Base-by-base conservation (phyloP, 1,139 yeast genomes). In the Blastobotrys persicus region DNA sequence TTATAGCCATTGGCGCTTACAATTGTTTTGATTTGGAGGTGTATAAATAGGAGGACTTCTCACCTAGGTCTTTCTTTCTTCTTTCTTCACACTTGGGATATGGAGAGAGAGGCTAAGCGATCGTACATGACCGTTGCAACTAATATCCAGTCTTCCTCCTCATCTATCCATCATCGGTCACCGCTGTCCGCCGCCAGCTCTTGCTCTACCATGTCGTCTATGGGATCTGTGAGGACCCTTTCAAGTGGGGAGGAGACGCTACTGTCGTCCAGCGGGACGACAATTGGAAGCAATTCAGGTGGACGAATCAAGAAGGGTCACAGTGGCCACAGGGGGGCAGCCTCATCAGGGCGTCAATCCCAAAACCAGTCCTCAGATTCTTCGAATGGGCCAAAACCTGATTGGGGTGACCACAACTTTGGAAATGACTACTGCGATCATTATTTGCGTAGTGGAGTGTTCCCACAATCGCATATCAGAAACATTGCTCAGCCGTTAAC, bases 361-460 rank as follows among this genome's bases (percentile, higher is more conserved):
- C 17, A 28, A 19, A n/a, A 40, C 31, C 16, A n/a, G 7, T 35
- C 39, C 4, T 35, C 39, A 3, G 14, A 18, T 4, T 35, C 37
- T n/a, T 4, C 11, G 38, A 7, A 13, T 17, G 37, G 45, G 6
- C 17, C 34, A 14, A 5, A 7, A 14, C 19, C n/a, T 18, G 40
- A 14, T 4, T 13, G 23, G 20, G 20, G n/a, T 18, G 37, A 28
- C 2, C 54, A 55, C 42, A 68, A 68, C 54, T 67, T 66, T 54
- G 72, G 72, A 55, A 86, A 85, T 60, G 95, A 89, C 66, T 88
- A 84, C 61, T 74, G 88, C 11, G 84, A 85, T 59, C 74, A 82
- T 55, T 85, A 79, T 62, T 69, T 88, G 38, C 86, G 82, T 55
- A 72, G 83, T 0, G 85, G 83, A 0, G 66, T 69, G 7, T 61